phyloP scores from a whole-genome alignment of 2,329 filamentous ascomycete genomes.

The Cladosporium sp. region DNA sequence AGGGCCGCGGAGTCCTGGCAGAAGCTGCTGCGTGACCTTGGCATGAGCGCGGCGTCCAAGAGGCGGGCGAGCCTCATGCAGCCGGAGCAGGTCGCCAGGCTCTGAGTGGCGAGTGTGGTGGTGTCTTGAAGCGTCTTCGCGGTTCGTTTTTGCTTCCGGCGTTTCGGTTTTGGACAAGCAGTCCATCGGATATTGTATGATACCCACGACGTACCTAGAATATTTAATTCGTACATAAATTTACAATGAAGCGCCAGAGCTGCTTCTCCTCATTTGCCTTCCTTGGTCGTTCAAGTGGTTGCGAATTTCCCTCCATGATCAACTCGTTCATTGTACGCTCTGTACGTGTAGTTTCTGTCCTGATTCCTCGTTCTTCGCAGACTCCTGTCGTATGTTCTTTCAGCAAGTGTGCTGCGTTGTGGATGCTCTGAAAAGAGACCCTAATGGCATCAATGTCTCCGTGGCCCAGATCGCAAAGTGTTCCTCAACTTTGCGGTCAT shows the following conservation, averaged over 20 bases:
- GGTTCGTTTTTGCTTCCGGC: not conserved
- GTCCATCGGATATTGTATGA: slow-evolving; percentile 3
- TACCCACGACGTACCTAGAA: slow-evolving; percentile 9
- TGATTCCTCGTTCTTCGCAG: too few species aligned
- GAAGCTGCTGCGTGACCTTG: slow-evolving; percentile 39
- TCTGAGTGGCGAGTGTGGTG: not conserved
- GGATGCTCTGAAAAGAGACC: too few species aligned
- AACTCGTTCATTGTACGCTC: too few species aligned
- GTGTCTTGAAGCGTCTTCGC: not conserved
- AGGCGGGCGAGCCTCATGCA: slow-evolving; percentile 5
- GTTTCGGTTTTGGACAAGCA: not conserved
- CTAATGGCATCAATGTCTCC: too few species aligned
- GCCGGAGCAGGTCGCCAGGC: slow-evolving; percentile 7
- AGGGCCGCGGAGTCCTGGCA: slow-evolving; percentile 48
- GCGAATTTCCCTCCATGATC: too few species aligned
- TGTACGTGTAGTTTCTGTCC: too few species aligned
- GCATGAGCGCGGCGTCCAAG: slow-evolving; percentile 10
- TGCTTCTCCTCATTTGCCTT: too few species aligned
- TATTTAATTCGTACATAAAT: slow-evolving; percentile 10
- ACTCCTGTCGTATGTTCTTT: too few species aligned
- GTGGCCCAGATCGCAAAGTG: too few species aligned
- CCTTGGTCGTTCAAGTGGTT: too few species aligned
- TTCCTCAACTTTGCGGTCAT: too few species aligned
- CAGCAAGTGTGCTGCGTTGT: too few species aligned
- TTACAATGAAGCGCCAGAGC: not conserved